phyloP scores from a whole-genome alignment of 2,329 filamentous ascomycete species.

The Fusarium succisae region DNA sequence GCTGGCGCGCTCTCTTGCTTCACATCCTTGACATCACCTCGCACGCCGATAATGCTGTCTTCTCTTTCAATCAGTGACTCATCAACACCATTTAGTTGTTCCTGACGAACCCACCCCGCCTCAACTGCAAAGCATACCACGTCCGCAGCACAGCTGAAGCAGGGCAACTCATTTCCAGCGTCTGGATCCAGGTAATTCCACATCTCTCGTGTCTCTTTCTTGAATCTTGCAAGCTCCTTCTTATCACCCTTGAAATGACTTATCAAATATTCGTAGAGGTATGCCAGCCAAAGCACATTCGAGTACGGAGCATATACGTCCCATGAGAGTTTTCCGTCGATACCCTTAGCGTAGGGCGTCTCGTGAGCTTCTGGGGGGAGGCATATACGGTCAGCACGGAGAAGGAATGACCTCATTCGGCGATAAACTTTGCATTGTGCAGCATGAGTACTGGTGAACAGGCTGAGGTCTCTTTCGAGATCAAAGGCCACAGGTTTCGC shows the following conservation, averaged over 20 bases:
- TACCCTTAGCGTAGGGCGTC: slow-evolving; percentile 56
- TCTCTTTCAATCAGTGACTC: slow-evolving; percentile 51
- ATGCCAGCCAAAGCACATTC: slow-evolving; percentile 72
- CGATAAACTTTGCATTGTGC: slow-evolving; percentile 70
- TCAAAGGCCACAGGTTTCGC: slow-evolving; percentile 62
- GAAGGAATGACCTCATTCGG: slow-evolving; percentile 67
- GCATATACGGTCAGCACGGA: slow-evolving; percentile 61
- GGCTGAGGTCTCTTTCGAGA: slow-evolving; percentile 66
- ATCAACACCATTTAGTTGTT: slow-evolving; percentile 57
- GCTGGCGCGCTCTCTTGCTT: slow-evolving; percentile 31
- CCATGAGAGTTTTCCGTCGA: slow-evolving; percentile 64
- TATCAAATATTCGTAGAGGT: slow-evolving; percentile 65
- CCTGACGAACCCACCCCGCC: slow-evolving; percentile 64
- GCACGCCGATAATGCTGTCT: slow-evolving; percentile 53
- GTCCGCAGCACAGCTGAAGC: slow-evolving; percentile 65
- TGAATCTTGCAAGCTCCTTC: slow-evolving; percentile 58
- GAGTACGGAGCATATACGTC: slow-evolving; percentile 66
- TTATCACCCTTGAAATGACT: slow-evolving; percentile 58
- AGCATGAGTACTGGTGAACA: slow-evolving; percentile 70
- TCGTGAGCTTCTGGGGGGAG: slow-evolving; percentile 59
- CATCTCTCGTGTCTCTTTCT: slow-evolving; percentile 60
- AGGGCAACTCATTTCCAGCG: slow-evolving; percentile 57
- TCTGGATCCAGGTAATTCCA: slow-evolving; percentile 64
- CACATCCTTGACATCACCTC: slow-evolving; percentile 39
- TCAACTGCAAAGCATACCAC: slow-evolving; percentile 67